Base-by-base conservation (phyloP, 768 basidiomycete species). In the Tremella yokohamensis region DNA sequence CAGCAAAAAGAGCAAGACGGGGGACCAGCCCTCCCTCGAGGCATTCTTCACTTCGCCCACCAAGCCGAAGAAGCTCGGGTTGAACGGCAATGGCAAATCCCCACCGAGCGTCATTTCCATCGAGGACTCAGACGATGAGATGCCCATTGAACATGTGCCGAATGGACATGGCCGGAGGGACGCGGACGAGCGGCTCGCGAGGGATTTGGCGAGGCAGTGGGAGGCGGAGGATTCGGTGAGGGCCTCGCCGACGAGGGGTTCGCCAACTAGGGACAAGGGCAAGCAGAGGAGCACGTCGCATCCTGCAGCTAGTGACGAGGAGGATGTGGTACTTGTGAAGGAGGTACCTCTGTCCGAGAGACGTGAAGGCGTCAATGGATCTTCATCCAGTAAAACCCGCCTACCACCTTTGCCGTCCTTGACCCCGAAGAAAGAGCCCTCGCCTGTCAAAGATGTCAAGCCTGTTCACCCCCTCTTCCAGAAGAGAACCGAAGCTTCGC, bases 351-450 rank as follows among this genome's bases (percentile, higher is more conserved):
- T 49, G 8, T 59, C 54, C 8, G 54, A 60, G 2, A 74, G 68
- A 8, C 54, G 62, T 8, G 54, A 56, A n/a, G 67, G 65, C 6
- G 40, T 63, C 19, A 69, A 68, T 49, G 64, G 67, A 4, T 69
- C 62, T 6, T 63, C 65, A 44, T 63, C 65, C 1, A 63, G 63
- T 25, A 56, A 51, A 24, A 58, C 61, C 19, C 54, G 34, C 7
- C 55, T 67, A 11, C 57, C 65, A 0, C 66, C 66, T 15, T 12
- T 25, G 8, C 48, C 48, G 3, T 8, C 8, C 11, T n/a, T 9
- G 16, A 38, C 29, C 39, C 48, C 12, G 40, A 15, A 8, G 11
- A 51, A 48, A 29, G 26, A 44, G 37, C 34, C 42, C 3, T 40
- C 57, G 1, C 19, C 49, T 29, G 19, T 9, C 49, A 58, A 57